Base-by-base conservation (phyloP, 2,329 filamentous ascomycete species). In the Lecanicillium sp. region DNA sequence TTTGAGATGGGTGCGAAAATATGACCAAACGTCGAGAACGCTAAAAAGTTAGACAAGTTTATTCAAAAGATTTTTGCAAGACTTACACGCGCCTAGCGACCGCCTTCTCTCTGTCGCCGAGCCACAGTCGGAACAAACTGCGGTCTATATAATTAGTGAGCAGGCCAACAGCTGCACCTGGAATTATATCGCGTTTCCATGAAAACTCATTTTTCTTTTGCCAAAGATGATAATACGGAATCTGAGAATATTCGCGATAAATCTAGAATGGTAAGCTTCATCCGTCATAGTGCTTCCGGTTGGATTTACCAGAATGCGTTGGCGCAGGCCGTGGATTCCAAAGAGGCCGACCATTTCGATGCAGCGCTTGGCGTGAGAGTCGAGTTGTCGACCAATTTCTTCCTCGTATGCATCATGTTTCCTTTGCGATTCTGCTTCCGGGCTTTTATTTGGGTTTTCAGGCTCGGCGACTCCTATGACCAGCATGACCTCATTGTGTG, bases 401-500 rank as follows among this genome's bases (percentile, higher is more conserved):
- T 73, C 69, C 51, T 81, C 77, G 42, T 75, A 73, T 8, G 62
- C 61, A 26, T 69, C 61, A 52, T 78, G 74, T 10, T 67, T 64
- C 12, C 63, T 62, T n/a, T 68, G 63, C 2, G 65, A 61, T 33
- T 73, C 69, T 6, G 62, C 59, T 44, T 72, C 67, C 5, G 65
- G 63, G 4, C 68, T 66, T 19, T 63, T 58, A 4, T 57, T 56
- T 7, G 63, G 62, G 43, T 71, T 73, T 45, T 81, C 78, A 12
- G 77, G 74, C 55, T 82, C 78, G 8, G 78, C 78, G 4, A 81
- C 78, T 5, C 78, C 78, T 32, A 82, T 81, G 9, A 80, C 77
- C 15, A 74, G 69, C 78, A 82, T 82, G 3, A 82, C 78, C 53
- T 82, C 78, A 54, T 82, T 82, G 56, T 82, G 78, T 9, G 78